Conservation (phyloP, 345 rosid genomes). For the Syzygium jambos region DNA sequence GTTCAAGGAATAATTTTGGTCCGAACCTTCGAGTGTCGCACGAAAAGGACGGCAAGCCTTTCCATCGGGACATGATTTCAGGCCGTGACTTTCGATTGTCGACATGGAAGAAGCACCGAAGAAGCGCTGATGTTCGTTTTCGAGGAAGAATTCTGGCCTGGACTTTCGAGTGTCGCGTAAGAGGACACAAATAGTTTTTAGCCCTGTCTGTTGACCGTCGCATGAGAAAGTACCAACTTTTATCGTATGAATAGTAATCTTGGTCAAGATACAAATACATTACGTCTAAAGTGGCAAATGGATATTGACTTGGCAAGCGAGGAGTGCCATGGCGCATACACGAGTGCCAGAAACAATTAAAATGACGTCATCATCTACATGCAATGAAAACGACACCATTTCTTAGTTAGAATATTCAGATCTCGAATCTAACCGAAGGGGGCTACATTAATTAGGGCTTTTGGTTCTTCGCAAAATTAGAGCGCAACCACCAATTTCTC, state of each 20-base stretch:
- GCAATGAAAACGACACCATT: background rate
- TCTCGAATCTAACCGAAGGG: background rate
- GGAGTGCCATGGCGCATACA: background rate
- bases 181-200: background rate
- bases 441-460: background rate
- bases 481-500: too few species aligned
- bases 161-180: background rate
- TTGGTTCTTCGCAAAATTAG: too few species aligned
- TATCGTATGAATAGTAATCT: too few species aligned
- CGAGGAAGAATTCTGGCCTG: background rate
- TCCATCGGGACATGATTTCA: background rate
- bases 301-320: background rate
- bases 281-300: background rate
- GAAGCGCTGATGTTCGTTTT: background rate
- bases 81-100: background rate
- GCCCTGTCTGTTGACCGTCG: background rate
- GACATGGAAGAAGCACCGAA: background rate
- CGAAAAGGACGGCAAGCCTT: background rate
- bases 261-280: background rate
- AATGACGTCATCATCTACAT: rapidly evolving
- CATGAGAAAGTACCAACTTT: background rate
- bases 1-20: background rate
- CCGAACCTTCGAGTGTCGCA: background rate
- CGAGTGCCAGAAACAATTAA: background rate
- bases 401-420: background rate